A percentile compares a stretch with the other conserved stretches of the same genome.
These are phyloP conservation scores for Aspergillus jensenii DNA, from an alignment of 2,329 filamentous ascomycete species.

Conservation along the genomic window DNA sequence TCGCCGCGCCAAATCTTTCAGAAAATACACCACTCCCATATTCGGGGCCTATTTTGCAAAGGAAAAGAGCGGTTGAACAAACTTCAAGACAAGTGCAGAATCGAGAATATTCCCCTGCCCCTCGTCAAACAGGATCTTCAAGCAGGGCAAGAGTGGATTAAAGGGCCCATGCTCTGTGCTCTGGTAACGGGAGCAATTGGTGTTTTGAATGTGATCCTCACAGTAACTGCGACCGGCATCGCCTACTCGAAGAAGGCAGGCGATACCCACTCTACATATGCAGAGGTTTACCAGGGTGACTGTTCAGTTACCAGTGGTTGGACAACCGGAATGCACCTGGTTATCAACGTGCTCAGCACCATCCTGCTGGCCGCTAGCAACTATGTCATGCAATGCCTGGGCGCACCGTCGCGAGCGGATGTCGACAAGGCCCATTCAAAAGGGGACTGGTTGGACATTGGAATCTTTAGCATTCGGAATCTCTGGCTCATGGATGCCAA, in stretches of 20 bases:
- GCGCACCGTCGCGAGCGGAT: slow-evolving; percentile 51
- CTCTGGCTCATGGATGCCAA: slow-evolving; percentile 14
- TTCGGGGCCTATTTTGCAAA: no score
- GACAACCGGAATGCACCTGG: slow-evolving; percentile 39
- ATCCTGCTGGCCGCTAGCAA: slow-evolving; percentile 49
- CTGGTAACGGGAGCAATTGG: neutral
- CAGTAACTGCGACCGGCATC: neutral
- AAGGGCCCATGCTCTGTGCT: neutral
- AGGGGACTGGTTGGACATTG: slow-evolving; percentile 42
- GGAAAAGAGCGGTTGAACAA: no score
- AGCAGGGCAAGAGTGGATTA: neutral
- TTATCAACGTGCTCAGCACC: slow-evolving; percentile 51
- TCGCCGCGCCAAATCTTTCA: no score
- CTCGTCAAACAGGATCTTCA: neutral
- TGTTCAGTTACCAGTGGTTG: slow-evolving; percentile 4
- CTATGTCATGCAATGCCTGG: slow-evolving; percentile 54
- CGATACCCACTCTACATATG: no score
- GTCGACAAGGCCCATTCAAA: slow-evolving; percentile 48
- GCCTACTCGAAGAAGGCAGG: neutral
- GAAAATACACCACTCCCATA: no score
- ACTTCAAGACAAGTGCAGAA: no score
- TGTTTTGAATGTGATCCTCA: neutral
- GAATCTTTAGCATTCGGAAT: slow-evolving; percentile 36
- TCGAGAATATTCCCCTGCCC: neutral
- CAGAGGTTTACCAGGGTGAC: neutral